Evolutionary conservation across 352 stramenopile species (phyloP).

Genomic region (Pythium aristosporum): DNA sequence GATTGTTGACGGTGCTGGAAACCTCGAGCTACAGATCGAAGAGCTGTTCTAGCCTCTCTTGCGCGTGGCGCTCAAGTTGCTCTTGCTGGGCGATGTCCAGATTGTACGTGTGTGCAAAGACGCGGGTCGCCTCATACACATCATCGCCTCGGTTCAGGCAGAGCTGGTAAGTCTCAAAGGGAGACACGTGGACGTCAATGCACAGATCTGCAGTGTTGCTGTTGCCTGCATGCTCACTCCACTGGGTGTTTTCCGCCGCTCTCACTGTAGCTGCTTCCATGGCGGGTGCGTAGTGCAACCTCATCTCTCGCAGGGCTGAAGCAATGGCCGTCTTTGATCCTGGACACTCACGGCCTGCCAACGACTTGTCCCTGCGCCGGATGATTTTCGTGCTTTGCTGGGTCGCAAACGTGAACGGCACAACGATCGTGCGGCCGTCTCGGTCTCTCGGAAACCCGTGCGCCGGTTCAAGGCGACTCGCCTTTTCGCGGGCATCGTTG

Average conservation of each 20-base stretch:
- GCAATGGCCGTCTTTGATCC: not conserved
- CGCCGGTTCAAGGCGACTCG: conserved; percentile 30
- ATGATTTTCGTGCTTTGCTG: conserved; percentile 27
- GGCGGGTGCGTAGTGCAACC: not conserved
- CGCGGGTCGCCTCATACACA: conserved; percentile 24
- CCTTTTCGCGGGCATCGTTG: conserved; percentile 32
- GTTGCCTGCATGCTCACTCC: not conserved
- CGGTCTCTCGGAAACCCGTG: conserved; percentile 31
- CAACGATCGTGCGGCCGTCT: conserved; percentile 46
- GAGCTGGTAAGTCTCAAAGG: conserved; percentile 41
- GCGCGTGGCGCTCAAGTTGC: conserved; percentile 35
- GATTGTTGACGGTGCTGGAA: conserved; percentile 38
- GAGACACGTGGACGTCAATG: conserved; percentile 36
- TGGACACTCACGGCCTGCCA: not conserved
- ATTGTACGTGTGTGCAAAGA: conserved; percentile 33
- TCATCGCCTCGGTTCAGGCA: conserved; percentile 35
- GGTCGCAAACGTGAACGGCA: conserved; percentile 46
- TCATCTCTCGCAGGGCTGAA: conserved; percentile 10
- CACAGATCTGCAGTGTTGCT: conserved; percentile 11
- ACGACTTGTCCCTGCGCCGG: not conserved
- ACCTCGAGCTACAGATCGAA: conserved; percentile 56
- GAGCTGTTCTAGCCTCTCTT: conserved; percentile 60
- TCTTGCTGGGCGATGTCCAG: conserved; percentile 29
- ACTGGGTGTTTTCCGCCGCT: not conserved
- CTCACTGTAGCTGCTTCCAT: not conserved